phyloP scores from a whole-genome alignment of 805 yeast genomes.

The Hanseniaspora lindneri region DNA sequence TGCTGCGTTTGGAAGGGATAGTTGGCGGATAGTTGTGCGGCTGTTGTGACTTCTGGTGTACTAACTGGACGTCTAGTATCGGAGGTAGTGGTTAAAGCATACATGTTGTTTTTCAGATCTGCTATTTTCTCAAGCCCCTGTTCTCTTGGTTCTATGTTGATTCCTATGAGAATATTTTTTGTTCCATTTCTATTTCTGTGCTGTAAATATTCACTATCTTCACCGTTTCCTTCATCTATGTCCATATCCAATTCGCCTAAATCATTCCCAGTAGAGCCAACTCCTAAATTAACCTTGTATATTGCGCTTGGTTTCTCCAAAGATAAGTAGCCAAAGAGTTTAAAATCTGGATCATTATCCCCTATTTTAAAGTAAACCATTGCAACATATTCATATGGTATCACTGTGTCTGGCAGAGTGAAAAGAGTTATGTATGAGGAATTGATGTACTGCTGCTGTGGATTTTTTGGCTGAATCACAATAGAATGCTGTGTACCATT shows the following conservation, averaged over 20 bases:
- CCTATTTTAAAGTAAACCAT: conserved; percentile 81
- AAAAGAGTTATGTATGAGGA: conserved; percentile 69
- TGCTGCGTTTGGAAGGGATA: conserved; percentile 40
- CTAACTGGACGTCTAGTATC: conserved; percentile 12
- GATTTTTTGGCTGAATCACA: conserved; percentile 28
- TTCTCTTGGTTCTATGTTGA: conserved; percentile 72
- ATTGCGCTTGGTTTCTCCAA: conserved; percentile 79
- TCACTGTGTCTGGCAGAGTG: conserved; percentile 65
- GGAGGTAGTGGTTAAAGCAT: conserved; percentile 19
- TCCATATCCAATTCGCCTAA: conserved; percentile 50
- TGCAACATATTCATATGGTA: conserved; percentile 65
- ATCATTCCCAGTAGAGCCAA: conserved; percentile 30
- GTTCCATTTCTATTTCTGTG: conserved; percentile 26
- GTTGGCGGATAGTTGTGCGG: conserved; percentile 26
- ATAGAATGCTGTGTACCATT: conserved; percentile 31
- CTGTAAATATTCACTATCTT: neutral
- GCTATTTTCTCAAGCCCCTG: conserved; percentile 52
- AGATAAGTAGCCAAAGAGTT: conserved; percentile 52
- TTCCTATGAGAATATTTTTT: conserved; percentile 49
- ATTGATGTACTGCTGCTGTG: conserved; percentile 23
- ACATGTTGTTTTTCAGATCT: conserved; percentile 30
- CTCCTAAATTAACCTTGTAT: conserved; percentile 50
- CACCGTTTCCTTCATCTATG: conserved; percentile 30
- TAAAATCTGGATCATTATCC: conserved; percentile 38
- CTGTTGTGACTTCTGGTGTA: conserved; percentile 19